Base-by-base conservation (phyloP, 345 rosid species). In the Corchorus olitorius region DNA sequence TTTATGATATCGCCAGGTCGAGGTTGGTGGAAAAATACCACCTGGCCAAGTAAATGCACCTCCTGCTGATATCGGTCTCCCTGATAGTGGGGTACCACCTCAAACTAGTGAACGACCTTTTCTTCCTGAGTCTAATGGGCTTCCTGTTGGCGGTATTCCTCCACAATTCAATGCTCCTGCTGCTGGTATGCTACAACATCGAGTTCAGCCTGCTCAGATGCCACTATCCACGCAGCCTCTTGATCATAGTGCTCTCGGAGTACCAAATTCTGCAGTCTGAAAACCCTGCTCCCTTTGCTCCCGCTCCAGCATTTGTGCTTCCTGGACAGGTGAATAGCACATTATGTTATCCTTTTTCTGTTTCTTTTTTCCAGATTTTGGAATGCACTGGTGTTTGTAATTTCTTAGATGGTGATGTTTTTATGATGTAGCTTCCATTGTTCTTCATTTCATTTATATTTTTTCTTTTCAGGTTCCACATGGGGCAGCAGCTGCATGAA, bases 401-500 rank as follows among this genome's bases (percentile, higher is more conserved):
- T 27, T 27, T 27, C 27, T 27, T 27, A 27, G 27, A 27, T 2
- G 16, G 43, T n/a, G 65, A 41, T 78, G 37, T 54, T 39, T 17
- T 27, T 12, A 61, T 41, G 37, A 19, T 22, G 10, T 45, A 48
- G 58, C 50, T 63, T 59, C 65, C 54, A 27, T 15, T 27, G 27
- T 14, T 17, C 46, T 58, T 50, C 54, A 33, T 48, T 17, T 53
- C 27, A 27, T 39, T 34, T 55, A 78, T 64, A n/a, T 77, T 68
- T 35, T 71, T 19, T 64, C 15, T 14, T 77, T 19, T 60, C 83
- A 96, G 99, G 97, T 93, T 86, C 98, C 97, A 50, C 90, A 95
- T 70, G 98, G 99, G 69, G 98, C 98, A 52, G 88, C 91, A 78
- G 94, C 99, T 83, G 64, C 99, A 96, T 65, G 97, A 96, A 87